Evolutionary conservation across 257 asterid genomes (phyloP).

Genomic region (Solanum corneliomulleri): DNA sequence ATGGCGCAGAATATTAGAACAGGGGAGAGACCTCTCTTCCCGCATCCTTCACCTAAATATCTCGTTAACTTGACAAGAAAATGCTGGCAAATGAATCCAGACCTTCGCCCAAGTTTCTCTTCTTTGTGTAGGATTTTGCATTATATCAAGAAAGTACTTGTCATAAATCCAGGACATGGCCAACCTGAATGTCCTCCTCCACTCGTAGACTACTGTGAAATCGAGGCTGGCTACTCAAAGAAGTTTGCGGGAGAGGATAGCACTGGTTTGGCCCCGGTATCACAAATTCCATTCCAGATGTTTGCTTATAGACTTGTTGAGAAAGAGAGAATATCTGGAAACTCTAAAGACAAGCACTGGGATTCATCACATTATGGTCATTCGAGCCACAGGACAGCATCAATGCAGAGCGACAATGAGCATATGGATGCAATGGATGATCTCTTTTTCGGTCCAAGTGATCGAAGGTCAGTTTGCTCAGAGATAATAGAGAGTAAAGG

Average conservation of each 20-base stretch:
- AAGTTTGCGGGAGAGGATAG: conserved; percentile 26
- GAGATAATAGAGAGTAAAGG: conserved; percentile 3
- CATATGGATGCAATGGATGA: conserved; percentile 57
- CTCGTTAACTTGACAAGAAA: conserved; percentile 52
- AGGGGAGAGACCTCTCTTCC: conserved; percentile 85
- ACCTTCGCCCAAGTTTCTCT: conserved; percentile 59
- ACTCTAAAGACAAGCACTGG: conserved; percentile 28
- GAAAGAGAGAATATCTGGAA: conserved; percentile 36
- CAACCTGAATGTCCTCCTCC: conserved; percentile 76
- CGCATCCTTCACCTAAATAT: conserved; percentile 66
- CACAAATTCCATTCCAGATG: conserved; percentile 75
- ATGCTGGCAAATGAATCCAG: conserved; percentile 76
- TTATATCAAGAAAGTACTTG: conserved; percentile 58
- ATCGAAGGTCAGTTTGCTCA: conserved; percentile 48
- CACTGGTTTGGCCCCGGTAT: conserved; percentile 21
- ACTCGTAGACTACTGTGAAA: conserved; percentile 65
- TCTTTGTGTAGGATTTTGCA: conserved; percentile 62
- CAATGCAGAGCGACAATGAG: conserved; percentile 35
- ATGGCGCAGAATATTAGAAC: conserved; percentile 59
- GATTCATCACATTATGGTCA: conserved; percentile 22
- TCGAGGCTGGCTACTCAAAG: conserved; percentile 47
- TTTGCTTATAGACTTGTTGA: conserved; percentile 50
- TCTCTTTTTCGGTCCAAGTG: conserved; percentile 45
- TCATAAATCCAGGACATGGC: conserved; percentile 74
- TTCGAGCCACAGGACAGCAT: conserved; percentile 18